Percentiles rank a stretch among this genome's conserved stretches.
Conservation (phyloP, 2,329 filamentous ascomycete genomes). For the Acephala macrosclerotiorum region DNA sequence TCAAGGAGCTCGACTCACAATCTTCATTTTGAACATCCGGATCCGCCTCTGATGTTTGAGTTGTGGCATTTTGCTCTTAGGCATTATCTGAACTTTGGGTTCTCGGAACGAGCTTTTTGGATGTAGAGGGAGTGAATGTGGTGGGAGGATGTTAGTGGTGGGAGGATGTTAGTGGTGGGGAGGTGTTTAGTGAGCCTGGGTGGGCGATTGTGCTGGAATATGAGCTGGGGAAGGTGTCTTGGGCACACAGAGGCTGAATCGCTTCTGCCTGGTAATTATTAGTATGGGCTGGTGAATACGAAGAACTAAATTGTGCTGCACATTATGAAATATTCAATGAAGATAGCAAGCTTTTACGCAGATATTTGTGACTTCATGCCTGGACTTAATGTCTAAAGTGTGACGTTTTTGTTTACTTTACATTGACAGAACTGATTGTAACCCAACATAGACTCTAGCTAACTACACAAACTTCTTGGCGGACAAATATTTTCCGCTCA, state of each 20-base stretch:
- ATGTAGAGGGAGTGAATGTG: slow-evolving; percentile 19
- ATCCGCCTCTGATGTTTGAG: slow-evolving; percentile 28
- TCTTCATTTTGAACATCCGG: slow-evolving; percentile 19
- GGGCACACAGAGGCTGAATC: neutral
- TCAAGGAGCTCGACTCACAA: slow-evolving; percentile 5
- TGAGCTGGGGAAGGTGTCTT: slow-evolving; percentile 17
- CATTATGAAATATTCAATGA: too few relatives aligned
- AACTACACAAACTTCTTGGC: too few relatives aligned
- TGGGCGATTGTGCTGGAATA: slow-evolving; percentile 28
- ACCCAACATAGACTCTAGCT: too few relatives aligned
- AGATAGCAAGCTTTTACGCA: too few relatives aligned
- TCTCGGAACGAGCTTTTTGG: slow-evolving; percentile 23
- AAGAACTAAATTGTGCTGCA: too few relatives aligned
- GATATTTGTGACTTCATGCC: too few relatives aligned
- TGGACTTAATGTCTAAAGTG: too few relatives aligned
- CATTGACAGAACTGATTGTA: too few relatives aligned
- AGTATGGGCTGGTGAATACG: too few relatives aligned
- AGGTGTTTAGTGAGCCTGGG: slow-evolving; percentile 24
- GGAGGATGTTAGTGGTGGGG: slow-evolving; percentile 25
- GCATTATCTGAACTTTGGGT: slow-evolving; percentile 27
- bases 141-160: slow-evolving; percentile 20
- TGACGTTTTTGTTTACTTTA: too few relatives aligned
- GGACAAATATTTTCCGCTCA: too few relatives aligned
- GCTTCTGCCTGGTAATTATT: too few relatives aligned
- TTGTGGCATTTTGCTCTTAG: slow-evolving; percentile 29